phyloP scores from a whole-genome alignment of 495 filamentous ascomycete species.

The Aspergillus hancockii region DNA sequence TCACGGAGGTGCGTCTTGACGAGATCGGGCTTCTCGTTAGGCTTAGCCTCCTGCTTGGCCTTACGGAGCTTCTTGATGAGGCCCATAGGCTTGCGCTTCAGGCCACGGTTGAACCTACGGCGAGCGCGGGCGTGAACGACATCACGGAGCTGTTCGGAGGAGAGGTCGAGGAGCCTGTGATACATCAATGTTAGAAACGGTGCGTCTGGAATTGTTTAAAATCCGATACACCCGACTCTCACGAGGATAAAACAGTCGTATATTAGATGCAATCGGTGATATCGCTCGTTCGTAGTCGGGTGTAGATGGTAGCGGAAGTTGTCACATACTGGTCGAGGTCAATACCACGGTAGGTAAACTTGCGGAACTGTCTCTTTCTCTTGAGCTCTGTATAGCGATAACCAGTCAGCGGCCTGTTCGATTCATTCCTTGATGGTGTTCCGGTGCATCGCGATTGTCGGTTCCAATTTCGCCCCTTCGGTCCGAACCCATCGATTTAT shows the following conservation, averaged over 20 bases:
- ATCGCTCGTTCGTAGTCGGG: constrained; percentile 66
- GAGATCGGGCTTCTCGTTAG: constrained; percentile 98
- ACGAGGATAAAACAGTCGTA: constrained; percentile 5
- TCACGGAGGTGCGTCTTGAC: constrained; percentile 99
- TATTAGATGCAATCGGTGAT: constrained; percentile 28
- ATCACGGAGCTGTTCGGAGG: constrained; percentile 97
- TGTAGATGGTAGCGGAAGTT: constrained; percentile 25
- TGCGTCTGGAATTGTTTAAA: too few species aligned
- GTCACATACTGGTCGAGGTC: constrained; percentile 93
- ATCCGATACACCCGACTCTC: constrained; percentile 3
- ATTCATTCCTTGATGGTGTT: constrained; percentile 4
- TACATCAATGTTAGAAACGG: constrained; percentile 22
- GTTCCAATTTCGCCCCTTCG: constrained; percentile 1
- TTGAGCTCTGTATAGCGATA: constrained; percentile 72
- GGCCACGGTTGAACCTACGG: constrained; percentile 97
- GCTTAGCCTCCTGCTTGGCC: constrained; percentile 99
- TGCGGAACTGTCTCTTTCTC: constrained; percentile 99
- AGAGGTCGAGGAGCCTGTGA: constrained; percentile 90
- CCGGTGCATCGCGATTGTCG: constrained; percentile 12
- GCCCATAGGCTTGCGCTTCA: constrained; percentile 99
- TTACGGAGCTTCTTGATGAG: constrained; percentile 99
- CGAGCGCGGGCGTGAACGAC: constrained; percentile 98
- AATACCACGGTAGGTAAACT: constrained; percentile 99
- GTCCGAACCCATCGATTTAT: constrained; percentile 18
- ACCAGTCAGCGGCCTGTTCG: constrained; percentile 43